phyloP scores from a whole-genome alignment of 1,284 basidiomycete species.

The Athelia psychrophila region DNA sequence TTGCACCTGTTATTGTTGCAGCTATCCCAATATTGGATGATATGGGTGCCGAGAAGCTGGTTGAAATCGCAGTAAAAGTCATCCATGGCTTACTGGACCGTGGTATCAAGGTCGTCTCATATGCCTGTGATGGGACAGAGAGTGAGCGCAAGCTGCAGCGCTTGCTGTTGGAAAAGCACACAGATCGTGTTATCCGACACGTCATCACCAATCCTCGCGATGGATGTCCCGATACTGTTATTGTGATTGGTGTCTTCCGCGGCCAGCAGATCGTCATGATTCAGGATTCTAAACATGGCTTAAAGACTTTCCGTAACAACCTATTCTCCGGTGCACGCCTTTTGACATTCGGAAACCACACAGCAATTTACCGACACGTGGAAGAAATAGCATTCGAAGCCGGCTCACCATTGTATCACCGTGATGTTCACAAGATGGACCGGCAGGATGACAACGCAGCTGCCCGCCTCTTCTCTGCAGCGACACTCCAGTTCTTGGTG shows the following conservation, averaged over 20 bases:
- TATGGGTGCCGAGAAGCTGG: slow-evolving; percentile 9
- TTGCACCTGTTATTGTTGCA: slow-evolving; percentile 19
- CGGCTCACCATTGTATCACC: slow-evolving; percentile 12
- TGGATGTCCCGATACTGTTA: background rate
- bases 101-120: slow-evolving; percentile 6
- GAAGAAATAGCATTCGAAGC: slow-evolving; percentile 7
- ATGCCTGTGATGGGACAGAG: slow-evolving; percentile 9
- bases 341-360: slow-evolving; percentile 12
- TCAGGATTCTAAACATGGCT: slow-evolving; percentile 18
- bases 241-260: slow-evolving; percentile 7
- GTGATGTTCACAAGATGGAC: slow-evolving; percentile 11
- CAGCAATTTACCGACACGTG: slow-evolving; percentile 10
- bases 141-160: background rate
- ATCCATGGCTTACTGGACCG: slow-evolving; percentile 5
- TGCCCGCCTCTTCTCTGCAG: slow-evolving; percentile 18
- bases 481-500: slow-evolving; percentile 13
- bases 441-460: slow-evolving; percentile 14
- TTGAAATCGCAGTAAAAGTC: slow-evolving; percentile 4
- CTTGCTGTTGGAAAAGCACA: background rate
- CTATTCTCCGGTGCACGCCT: slow-evolving; percentile 13
- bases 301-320: slow-evolving; percentile 18
- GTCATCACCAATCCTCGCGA: slow-evolving; percentile 10
- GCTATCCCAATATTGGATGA: slow-evolving; percentile 15
- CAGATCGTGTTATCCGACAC: slow-evolving; percentile 3
- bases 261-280: slow-evolving; percentile 7